Conservation (phyloP, 192 early-diverging fungal genomes). For the Ambispora gerdemannii region DNA sequence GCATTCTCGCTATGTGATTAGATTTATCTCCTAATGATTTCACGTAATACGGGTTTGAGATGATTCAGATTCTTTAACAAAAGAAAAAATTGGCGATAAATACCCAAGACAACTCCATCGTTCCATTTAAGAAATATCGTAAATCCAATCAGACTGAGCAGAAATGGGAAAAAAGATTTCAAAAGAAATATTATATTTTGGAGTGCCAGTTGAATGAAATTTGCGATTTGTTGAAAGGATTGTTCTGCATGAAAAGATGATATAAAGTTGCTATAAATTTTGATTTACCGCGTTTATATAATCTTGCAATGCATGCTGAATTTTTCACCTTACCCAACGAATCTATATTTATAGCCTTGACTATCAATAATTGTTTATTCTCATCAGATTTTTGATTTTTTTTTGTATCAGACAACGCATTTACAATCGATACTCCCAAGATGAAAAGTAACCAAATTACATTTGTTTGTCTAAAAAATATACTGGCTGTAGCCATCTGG, state of each 20-base stretch:
- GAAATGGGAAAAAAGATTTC: slow-evolving; percentile 48
- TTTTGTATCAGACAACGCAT: not conserved
- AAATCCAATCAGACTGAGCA: slow-evolving; percentile 53
- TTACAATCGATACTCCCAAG: slow-evolving; percentile 36
- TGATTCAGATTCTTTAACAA: not conserved
- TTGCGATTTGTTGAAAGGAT: slow-evolving; percentile 23
- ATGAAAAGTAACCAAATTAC: slow-evolving; percentile 82
- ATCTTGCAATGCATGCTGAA: not conserved
- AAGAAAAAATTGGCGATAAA: not conserved
- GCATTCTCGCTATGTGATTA: slow-evolving; percentile 75
- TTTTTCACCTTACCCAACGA: not conserved
- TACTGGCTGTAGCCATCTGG: not conserved
- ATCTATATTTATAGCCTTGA: not conserved
- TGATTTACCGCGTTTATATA: not conserved
- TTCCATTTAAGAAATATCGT: slow-evolving; percentile 71
- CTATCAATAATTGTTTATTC: not conserved
- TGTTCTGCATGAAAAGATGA: slow-evolving; percentile 18
- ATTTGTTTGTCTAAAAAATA: slow-evolving; percentile 90
- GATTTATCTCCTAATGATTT: slow-evolving; percentile 69
- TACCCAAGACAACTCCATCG: slow-evolving; percentile 80
- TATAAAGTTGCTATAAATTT: not conserved
- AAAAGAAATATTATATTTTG: slow-evolving; percentile 25
- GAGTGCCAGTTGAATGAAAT: slow-evolving; percentile 29
- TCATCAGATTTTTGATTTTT: not conserved
- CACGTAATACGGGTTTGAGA: not conserved